These are phyloP conservation scores for Scedosporium dehoogii DNA, from an alignment of 2,329 filamentous ascomycete species.

Conservation along the genomic window DNA sequence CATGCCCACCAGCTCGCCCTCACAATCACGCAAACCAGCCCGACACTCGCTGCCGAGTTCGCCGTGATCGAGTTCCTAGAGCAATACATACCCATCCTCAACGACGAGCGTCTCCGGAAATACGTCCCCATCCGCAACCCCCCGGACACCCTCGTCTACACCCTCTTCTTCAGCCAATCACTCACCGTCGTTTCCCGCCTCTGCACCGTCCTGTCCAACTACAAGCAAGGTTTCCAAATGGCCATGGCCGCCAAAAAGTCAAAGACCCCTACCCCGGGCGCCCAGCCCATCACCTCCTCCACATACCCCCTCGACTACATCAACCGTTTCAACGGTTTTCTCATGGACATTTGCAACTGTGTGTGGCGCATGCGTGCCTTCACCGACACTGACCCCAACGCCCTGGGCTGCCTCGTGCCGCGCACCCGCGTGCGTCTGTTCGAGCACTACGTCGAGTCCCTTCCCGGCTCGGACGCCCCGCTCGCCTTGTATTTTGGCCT, in stretches of 20 bases:
- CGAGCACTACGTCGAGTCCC: constrained; percentile 34
- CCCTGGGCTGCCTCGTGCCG: constrained; percentile 43
- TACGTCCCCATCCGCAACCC: constrained; percentile 60
- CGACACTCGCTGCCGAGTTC: constrained; percentile 34
- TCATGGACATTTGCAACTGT: constrained; percentile 82
- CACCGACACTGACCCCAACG: constrained; percentile 51
- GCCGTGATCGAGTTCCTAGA: constrained; percentile 63
- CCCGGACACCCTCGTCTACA: constrained; percentile 57
- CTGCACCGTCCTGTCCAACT: constrained; percentile 57
- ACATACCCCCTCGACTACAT: constrained; percentile 51
- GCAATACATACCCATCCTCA: constrained; percentile 45
- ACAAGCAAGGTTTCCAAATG: constrained; percentile 65
- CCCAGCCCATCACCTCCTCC: constrained; percentile 21
- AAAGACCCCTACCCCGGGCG: constrained; percentile 19
- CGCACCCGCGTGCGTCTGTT: constrained; percentile 33
- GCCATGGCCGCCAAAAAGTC: constrained; percentile 32
- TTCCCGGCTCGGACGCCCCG: constrained; percentile 32
- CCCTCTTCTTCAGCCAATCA: constrained; percentile 56
- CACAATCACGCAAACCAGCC: constrained; percentile 46
- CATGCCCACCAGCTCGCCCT: constrained; percentile 48
- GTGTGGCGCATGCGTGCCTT: constrained; percentile 71
- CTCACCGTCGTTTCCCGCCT: constrained; percentile 57
- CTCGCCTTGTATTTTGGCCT: constrained; percentile 45
- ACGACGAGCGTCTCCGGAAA: constrained; percentile 36
- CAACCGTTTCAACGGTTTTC: constrained; percentile 67